Conservation (phyloP, 768 basidiomycete species). For the Phallus indusiatus region DNA sequence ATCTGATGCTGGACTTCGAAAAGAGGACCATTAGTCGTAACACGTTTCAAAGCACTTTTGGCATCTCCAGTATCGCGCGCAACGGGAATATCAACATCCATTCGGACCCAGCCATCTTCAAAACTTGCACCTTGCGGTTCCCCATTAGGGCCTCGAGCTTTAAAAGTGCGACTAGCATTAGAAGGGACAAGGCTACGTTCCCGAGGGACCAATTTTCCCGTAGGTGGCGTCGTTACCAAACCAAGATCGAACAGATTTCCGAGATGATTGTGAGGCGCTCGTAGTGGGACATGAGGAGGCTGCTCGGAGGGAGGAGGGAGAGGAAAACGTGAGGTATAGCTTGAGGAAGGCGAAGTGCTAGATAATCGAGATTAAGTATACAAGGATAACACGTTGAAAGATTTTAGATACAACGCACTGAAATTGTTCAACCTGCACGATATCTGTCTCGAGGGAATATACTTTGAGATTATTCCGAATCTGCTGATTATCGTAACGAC, state of each 20-base stretch:
- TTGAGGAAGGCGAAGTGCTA: constrained; percentile 34
- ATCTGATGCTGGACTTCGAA: constrained; percentile 47
- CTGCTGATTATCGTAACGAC: constrained; percentile 34
- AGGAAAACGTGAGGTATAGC: constrained; percentile 40
- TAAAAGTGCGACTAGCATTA: constrained; percentile 18
- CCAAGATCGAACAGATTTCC: constrained; percentile 41
- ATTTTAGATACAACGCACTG: constrained; percentile 34
- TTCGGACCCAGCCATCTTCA: constrained; percentile 39
- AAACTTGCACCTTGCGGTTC: constrained; percentile 13
- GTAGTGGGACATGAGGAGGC: constrained; percentile 55
- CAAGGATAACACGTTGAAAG: not conserved
- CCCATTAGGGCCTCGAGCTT: constrained; percentile 24
- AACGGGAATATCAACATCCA: constrained; percentile 49
- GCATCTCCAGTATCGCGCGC: constrained; percentile 17
- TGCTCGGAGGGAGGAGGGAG: constrained; percentile 48
- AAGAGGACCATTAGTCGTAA: constrained; percentile 43
- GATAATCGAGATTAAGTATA: not conserved
- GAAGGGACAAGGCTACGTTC: constrained; percentile 13
- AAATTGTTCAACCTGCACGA: constrained; percentile 58
- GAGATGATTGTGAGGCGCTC: constrained; percentile 40
- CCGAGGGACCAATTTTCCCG: constrained; percentile 3
- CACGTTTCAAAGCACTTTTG: constrained; percentile 17
- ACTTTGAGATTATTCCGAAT: constrained; percentile 50
- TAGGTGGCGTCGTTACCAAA: constrained; percentile 31
- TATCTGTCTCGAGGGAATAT: constrained; percentile 42